phyloP scores from a whole-genome alignment of 257 asterid species.

The Verbascum thapsus region DNA sequence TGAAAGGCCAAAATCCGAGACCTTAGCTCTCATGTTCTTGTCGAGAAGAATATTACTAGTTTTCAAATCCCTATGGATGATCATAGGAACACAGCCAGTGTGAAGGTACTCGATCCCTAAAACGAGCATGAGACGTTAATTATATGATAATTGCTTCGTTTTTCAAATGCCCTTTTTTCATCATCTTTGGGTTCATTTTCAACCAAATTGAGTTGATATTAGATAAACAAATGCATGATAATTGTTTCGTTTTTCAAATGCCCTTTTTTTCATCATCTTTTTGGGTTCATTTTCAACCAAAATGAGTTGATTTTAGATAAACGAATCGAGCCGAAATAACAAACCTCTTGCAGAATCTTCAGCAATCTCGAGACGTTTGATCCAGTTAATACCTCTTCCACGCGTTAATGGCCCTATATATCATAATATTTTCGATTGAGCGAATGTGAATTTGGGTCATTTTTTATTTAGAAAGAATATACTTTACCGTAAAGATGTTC shows the following conservation, averaged over 20 bases:
- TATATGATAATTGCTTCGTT: conserved; percentile 19
- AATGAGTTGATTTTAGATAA: conserved; percentile 12
- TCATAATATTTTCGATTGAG: conserved; percentile 18
- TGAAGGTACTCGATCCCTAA: conserved; percentile 98
- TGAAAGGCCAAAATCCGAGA: conserved; percentile 98
- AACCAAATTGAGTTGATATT: conserved; percentile 13
- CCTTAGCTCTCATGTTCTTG: conserved; percentile 91
- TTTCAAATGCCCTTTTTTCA: too few relatives aligned
- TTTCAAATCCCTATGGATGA: conserved; percentile 93
- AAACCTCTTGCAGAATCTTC: conserved; percentile 96
- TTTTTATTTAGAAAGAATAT: conserved; percentile 5
- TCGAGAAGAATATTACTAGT: conserved; percentile 97
- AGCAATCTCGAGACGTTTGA: conserved; percentile 95
- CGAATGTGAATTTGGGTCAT: background rate
- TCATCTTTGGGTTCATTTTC: background rate
- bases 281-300: conserved; percentile 19
- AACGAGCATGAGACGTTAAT: conserved; percentile 25
- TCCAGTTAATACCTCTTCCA: conserved; percentile 78
- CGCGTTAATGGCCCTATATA: conserved; percentile 71
- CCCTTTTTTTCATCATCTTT: background rate
- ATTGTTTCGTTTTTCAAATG: too few relatives aligned
- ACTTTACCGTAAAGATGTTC: conserved; percentile 86
- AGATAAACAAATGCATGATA: background rate
- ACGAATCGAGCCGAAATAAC: conserved; percentile 28
- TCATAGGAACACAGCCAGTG: conserved; percentile 94